A percentile compares a stretch with the other conserved stretches of the same genome.
Evolutionary conservation across 192 early-diverging fungal genomes (phyloP).

Genomic region (Phycomyces nitens): DNA sequence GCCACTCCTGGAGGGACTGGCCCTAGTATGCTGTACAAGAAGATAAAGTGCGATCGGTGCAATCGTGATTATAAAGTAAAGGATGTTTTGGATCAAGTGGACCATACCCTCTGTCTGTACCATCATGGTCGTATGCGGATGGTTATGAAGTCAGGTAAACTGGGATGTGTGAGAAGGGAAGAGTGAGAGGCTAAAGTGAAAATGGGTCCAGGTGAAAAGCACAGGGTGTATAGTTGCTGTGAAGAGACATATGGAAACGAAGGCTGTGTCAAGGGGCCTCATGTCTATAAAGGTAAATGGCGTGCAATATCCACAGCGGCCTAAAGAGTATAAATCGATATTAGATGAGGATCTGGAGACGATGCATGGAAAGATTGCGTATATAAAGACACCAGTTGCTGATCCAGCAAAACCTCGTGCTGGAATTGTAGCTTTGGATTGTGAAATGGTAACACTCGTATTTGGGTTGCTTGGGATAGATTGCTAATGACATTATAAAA

Average conservation of each 20-base stretch:
- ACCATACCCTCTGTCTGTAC: constrained; percentile 40
- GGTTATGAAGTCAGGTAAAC: constrained; percentile 10
- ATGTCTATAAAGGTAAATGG: constrained; percentile 61
- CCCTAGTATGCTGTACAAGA: not conserved
- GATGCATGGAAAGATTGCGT: constrained; percentile 44
- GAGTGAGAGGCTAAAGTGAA: no score
- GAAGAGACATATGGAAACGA: constrained; percentile 29
- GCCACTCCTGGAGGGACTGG: constrained; percentile 6
- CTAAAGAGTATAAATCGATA: not conserved
- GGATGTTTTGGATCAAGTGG: constrained; percentile 34
- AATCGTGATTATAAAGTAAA: constrained; percentile 39
- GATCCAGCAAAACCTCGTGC: constrained; percentile 1
- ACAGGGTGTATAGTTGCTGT: constrained; percentile 47
- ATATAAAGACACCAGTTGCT: constrained; percentile 35
- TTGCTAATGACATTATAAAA: constrained; percentile 2
- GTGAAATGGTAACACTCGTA: constrained; percentile 59
- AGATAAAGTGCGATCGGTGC: constrained; percentile 49
- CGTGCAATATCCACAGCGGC: constrained; percentile 21
- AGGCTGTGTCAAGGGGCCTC: constrained; percentile 59
- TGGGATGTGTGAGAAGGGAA: no score
- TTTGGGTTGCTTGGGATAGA: not conserved
- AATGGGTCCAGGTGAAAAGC: constrained; percentile 14
- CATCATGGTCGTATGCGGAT: constrained; percentile 40
- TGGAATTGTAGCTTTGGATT: constrained; percentile 59
- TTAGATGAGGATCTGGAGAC: constrained; percentile 34